Evolutionary conservation across 2,329 filamentous ascomycete genomes (phyloP).

Genomic region (Apiospora phragmitis): DNA sequence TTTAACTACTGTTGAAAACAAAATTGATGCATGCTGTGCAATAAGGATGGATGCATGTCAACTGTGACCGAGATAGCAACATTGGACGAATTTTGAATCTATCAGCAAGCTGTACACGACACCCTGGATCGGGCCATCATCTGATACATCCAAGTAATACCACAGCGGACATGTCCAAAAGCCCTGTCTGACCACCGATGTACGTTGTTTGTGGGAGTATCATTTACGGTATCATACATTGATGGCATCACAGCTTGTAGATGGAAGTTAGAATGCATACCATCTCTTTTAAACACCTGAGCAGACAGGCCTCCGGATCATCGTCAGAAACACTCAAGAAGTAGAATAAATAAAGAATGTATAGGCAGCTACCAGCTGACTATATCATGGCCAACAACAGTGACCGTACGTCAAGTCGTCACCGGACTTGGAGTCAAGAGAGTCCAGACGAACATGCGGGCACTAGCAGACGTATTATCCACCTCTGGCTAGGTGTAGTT

Average conservation of each 20-base stretch:
- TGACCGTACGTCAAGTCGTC: not conserved
- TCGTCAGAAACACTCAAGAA: not conserved
- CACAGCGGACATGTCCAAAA: not conserved
- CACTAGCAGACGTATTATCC: not conserved
- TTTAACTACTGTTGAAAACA: not conserved
- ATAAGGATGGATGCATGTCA: not conserved
- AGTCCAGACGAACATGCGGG: slow-evolving; percentile 1
- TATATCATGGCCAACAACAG: not conserved
- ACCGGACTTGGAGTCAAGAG: not conserved
- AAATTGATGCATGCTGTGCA: not conserved
- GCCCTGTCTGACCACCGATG: not conserved
- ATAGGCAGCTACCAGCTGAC: not conserved
- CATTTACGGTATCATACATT: not conserved
- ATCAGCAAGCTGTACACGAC: not conserved
- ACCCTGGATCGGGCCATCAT: not conserved
- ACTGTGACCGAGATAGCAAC: not conserved
- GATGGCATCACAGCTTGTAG: not conserved
- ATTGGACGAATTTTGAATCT: not conserved
- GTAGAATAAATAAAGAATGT: not conserved
- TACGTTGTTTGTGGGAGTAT: not conserved
- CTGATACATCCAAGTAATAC: not conserved
- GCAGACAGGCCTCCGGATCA: not conserved
- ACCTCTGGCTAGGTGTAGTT: not conserved
- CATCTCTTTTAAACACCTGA: not conserved
- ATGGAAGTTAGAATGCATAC: not conserved